Percentiles rank a stretch among this genome's conserved stretches.
These are phyloP conservation scores for Lactarius akahatsu DNA, from an alignment of 768 basidiomycete species.

Conservation along the genomic window DNA sequence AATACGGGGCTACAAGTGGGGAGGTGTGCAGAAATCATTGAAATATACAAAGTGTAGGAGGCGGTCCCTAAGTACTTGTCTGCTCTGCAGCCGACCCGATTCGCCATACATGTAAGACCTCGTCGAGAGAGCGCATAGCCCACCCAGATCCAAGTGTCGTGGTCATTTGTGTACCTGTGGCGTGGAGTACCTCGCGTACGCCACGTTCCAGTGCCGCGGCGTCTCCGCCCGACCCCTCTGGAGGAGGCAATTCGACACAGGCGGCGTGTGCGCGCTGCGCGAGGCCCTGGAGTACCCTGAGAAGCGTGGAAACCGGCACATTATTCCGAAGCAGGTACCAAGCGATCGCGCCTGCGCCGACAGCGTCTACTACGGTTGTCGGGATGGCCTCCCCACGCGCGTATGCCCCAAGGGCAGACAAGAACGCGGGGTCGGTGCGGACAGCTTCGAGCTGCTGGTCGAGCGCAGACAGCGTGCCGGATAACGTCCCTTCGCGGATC, in stretches of 20 bases:
- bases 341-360: constrained; percentile 46
- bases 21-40: background rate
- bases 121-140: constrained; percentile 67
- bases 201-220: constrained; percentile 45
- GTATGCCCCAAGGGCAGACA: constrained; percentile 50
- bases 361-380: constrained; percentile 18
- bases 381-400: constrained; percentile 50
- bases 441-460: constrained; percentile 56
- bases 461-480: constrained; percentile 60
- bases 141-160: constrained; percentile 69
- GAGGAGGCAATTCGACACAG: constrained; percentile 48
- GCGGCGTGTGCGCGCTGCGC: constrained; percentile 62
- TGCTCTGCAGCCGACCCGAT: background rate
- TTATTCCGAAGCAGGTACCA: constrained; percentile 73
- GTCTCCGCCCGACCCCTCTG: constrained; percentile 47
- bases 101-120: constrained; percentile 61
- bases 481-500: constrained; percentile 69
- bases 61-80: background rate
- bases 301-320: constrained; percentile 68
- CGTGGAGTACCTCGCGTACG: constrained; percentile 84
- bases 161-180: constrained; percentile 79
- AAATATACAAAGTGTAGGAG: background rate
- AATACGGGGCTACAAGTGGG: background rate
- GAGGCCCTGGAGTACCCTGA: constrained; percentile 58
- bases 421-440: constrained; percentile 43